A percentile compares a stretch with the other conserved stretches of the same genome.
Evolutionary conservation across 2,329 filamentous ascomycete genomes (phyloP).

Genomic region (Stemphylium beticola): DNA sequence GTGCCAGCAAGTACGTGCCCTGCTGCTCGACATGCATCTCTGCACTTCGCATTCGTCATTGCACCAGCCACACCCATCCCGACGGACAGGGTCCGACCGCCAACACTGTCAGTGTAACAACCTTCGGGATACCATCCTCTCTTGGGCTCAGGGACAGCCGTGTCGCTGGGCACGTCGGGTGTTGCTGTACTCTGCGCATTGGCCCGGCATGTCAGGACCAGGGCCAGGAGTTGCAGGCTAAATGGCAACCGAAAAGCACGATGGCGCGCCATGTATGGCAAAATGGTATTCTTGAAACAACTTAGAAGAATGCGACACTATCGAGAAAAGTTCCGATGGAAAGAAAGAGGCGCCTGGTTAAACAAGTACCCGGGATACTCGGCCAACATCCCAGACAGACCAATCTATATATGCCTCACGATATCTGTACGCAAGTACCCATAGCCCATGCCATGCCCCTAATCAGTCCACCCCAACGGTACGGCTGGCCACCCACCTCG

Average conservation of each 20-base stretch:
- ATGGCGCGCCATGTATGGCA: conserved; percentile 5
- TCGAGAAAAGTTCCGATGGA: neutral
- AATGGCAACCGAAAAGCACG: neutral
- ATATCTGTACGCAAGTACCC: neutral
- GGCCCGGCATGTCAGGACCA: conserved; percentile 2
- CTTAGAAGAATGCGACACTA: neutral
- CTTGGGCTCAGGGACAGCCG: conserved; percentile 18
- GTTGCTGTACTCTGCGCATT: conserved; percentile 6
- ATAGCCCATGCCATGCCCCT: conserved; percentile 1
- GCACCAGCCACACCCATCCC: conserved; percentile 21
- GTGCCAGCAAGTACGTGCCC: conserved; percentile 29
- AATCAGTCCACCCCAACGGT: neutral
- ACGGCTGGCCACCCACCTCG: neutral
- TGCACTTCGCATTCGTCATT: conserved; percentile 35
- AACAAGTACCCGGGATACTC: neutral
- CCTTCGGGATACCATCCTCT: conserved; percentile 30
- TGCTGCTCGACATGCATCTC: conserved; percentile 23
- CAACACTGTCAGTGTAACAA: conserved; percentile 31
- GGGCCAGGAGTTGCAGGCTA: conserved; percentile 3
- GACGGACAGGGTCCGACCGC: conserved; percentile 22
- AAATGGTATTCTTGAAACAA: conserved; percentile 1
- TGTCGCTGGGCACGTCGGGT: conserved; percentile 23
- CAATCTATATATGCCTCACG: conserved; percentile 5
- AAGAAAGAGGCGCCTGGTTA: conserved; percentile 2
- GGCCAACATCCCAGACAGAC: neutral